phyloP scores from a whole-genome alignment of 805 yeast species.

The Kurtzmaniella fragi region DNA sequence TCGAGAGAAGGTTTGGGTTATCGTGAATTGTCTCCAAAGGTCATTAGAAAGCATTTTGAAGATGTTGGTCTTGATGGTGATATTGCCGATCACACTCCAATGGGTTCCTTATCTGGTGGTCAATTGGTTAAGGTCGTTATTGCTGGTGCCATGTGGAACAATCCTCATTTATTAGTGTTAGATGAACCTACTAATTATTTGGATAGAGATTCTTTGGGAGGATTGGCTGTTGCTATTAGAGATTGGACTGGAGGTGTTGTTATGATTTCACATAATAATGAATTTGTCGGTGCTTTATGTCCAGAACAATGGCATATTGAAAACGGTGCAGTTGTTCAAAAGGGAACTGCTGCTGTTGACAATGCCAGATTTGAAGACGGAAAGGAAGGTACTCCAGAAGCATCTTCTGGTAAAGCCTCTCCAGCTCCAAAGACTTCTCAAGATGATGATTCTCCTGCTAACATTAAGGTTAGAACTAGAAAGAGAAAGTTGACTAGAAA shows the following conservation, averaged over 20 bases:
- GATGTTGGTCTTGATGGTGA: slow-evolving; percentile 97
- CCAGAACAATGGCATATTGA: slow-evolving; percentile 99
- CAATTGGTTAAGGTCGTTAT: slow-evolving; percentile 97
- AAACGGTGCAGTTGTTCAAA: slow-evolving; percentile 82
- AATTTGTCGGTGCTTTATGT: slow-evolving; percentile 94
- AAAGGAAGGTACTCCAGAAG: slow-evolving; percentile 43
- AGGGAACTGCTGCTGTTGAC: slow-evolving; percentile 75
- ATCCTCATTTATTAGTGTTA: slow-evolving; percentile 91
- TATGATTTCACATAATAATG: slow-evolving; percentile 96
- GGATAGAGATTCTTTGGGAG: slow-evolving; percentile 97
- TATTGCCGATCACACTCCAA: slow-evolving; percentile 95
- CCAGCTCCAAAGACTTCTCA: slow-evolving; percentile 40
- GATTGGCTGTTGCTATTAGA: slow-evolving; percentile 93
- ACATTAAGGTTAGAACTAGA: slow-evolving; percentile 86
- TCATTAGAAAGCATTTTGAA: slow-evolving; percentile 93
- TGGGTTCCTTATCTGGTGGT: slow-evolving; percentile 97
- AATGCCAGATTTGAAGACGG: slow-evolving; percentile 75
- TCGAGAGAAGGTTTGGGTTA: slow-evolving; percentile 46
- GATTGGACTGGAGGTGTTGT: slow-evolving; percentile 99
- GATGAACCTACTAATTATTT: slow-evolving; percentile 98
- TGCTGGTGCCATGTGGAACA: slow-evolving; percentile 99
- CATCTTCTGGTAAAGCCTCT: slow-evolving; percentile 30
- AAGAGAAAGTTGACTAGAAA: slow-evolving; percentile 98
- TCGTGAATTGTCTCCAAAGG: slow-evolving; percentile 68
- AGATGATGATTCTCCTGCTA: slow-evolving; percentile 90